phyloP scores from a whole-genome alignment of 352 stramenopile genomes.

The Phytophthora constricta region DNA sequence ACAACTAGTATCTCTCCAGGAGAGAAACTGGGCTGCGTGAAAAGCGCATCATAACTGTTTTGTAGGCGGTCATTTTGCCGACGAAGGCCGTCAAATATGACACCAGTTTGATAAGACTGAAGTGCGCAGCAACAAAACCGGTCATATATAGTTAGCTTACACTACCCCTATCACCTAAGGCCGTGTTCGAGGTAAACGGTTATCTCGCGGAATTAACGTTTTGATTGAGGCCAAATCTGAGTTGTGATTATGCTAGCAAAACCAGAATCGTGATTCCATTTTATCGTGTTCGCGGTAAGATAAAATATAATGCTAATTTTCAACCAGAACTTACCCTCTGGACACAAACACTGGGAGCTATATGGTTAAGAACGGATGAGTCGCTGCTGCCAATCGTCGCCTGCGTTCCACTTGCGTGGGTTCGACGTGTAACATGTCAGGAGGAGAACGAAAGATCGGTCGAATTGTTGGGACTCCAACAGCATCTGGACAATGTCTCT shows the following conservation, averaged over 20 bases:
- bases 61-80: no score
- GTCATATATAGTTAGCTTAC: no score
- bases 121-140: no score
- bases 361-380: background rate
- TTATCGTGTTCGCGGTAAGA: background rate
- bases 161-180: no score
- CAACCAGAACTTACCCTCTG: background rate
- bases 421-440: background rate
- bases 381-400: background rate
- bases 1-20: no score
- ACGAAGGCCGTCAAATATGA: no score
- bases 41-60: no score
- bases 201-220: background rate
- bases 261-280: background rate
- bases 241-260: background rate
- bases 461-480: background rate
- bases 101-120: no score
- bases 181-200: background rate
- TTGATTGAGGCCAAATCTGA: background rate
- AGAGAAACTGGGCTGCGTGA: no score
- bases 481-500: background rate
- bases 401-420: background rate
- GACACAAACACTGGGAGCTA: background rate
- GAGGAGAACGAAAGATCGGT: no score
- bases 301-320: background rate